These are phyloP conservation scores for Sistotremastrum niveocremeum DNA, from an alignment of 768 basidiomycete species.

Conservation along the genomic window DNA sequence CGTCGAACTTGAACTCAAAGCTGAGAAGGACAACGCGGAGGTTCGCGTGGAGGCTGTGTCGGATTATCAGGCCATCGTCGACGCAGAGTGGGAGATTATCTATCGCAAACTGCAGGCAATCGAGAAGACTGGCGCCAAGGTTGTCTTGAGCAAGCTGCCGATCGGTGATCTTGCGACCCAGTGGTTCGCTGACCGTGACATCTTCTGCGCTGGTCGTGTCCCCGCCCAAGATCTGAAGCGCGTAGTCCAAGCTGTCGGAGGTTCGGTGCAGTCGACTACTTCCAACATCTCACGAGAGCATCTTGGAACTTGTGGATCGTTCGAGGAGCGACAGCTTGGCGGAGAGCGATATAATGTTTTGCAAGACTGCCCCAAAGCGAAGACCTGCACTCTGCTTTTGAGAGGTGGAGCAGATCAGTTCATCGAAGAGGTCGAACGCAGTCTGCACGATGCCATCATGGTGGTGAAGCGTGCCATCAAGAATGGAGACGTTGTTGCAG, in stretches of 20 bases:
- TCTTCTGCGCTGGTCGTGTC: slow-evolving; percentile 98
- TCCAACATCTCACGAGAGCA: slow-evolving; percentile 84
- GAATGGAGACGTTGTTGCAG: slow-evolving; percentile 93
- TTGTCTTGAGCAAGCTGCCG: slow-evolving; percentile 94
- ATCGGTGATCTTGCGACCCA: slow-evolving; percentile 98
- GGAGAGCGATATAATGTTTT: slow-evolving; percentile 96
- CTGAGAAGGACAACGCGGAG: slow-evolving; percentile 98
- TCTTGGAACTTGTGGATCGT: slow-evolving; percentile 84
- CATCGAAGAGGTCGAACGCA: slow-evolving; percentile 95
- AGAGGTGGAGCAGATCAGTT: slow-evolving; percentile 98
- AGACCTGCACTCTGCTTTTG: slow-evolving; percentile 89
- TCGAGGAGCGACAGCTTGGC: slow-evolving; percentile 92
- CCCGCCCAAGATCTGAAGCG: slow-evolving; percentile 79
- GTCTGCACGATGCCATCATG: slow-evolving; percentile 98
- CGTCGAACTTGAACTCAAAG: slow-evolving; percentile 96
- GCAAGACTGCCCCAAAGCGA: slow-evolving; percentile 82
- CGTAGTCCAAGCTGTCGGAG: slow-evolving; percentile 92
- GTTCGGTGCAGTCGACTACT: slow-evolving; percentile 88
- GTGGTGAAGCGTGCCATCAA: slow-evolving; percentile 96
- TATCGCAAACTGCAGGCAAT: slow-evolving; percentile 95
- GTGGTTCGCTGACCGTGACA: slow-evolving; percentile 97
- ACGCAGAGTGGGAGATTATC: slow-evolving; percentile 99
- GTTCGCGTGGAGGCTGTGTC: slow-evolving; percentile 93
- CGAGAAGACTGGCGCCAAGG: slow-evolving; percentile 90
- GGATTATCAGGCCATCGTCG: slow-evolving; percentile 98